Percentiles rank a stretch among this genome's conserved stretches.
Evolutionary conservation across 805 yeast species (phyloP).

Genomic region (Starmerella asiatica): DNA sequence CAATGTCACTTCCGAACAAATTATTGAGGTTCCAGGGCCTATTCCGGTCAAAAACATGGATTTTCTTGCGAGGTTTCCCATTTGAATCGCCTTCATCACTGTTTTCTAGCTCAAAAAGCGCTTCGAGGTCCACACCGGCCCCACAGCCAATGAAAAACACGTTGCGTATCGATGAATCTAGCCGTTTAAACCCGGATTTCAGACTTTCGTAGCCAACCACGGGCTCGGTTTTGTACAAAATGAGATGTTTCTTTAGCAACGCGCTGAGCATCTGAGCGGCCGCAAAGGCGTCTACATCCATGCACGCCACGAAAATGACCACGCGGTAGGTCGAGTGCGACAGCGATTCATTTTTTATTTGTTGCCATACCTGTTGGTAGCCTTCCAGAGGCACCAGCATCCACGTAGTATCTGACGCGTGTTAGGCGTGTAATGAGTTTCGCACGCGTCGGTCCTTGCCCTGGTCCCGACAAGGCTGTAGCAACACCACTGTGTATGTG

Average conservation of each 20-base stretch:
- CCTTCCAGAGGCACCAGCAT: conserved; percentile 70
- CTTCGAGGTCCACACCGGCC: conserved; percentile 71
- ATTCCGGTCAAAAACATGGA: conserved; percentile 81
- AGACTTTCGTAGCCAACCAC: conserved; percentile 83
- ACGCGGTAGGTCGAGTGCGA: conserved; percentile 88
- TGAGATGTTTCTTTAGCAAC: conserved; percentile 62
- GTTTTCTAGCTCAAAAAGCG: conserved; percentile 31
- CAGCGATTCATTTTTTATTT: conserved; percentile 54
- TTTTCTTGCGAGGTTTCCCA: conserved; percentile 30
- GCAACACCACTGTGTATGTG: too few species aligned
- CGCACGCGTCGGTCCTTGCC: too few species aligned
- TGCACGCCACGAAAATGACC: conserved; percentile 76
- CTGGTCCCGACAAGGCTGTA: too few species aligned
- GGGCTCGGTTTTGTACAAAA: conserved; percentile 81
- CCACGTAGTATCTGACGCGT: too few species aligned
- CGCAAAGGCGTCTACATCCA: conserved; percentile 84
- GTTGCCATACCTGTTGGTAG: conserved; percentile 53
- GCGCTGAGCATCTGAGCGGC: conserved; percentile 64
- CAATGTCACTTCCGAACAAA: conserved; percentile 64
- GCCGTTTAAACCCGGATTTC: conserved; percentile 39
- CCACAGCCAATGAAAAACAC: conserved; percentile 86
- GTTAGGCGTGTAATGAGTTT: too few species aligned
- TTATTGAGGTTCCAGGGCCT: conserved; percentile 96
- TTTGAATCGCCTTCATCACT: conserved; percentile 16
- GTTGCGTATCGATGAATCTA: conserved; percentile 65